These are phyloP conservation scores for Strobilomyces echinocephalus DNA, from an alignment of 768 basidiomycete species.

Conservation along the genomic window DNA sequence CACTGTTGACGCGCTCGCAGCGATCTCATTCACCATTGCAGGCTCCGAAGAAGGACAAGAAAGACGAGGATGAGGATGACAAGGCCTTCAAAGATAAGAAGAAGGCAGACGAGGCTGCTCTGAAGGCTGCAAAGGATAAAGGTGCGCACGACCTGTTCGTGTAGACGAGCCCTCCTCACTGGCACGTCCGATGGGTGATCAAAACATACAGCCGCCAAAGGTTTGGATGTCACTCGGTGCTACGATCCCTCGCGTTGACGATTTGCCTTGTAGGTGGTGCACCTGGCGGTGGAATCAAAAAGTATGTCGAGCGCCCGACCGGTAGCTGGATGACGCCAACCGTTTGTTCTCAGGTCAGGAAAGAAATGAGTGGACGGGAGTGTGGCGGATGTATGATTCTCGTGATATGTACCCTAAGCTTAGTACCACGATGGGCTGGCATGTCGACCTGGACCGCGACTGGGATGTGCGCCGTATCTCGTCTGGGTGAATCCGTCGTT, in stretches of 20 bases:
- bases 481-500: neutral
- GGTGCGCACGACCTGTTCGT: slow-evolving; percentile 39
- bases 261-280: slow-evolving; percentile 49
- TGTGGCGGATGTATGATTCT: neutral
- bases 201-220: slow-evolving; percentile 26
- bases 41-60: slow-evolving; percentile 82
- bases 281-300: slow-evolving; percentile 77
- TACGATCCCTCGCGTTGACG: slow-evolving; percentile 4
- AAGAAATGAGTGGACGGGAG: slow-evolving; percentile 50
- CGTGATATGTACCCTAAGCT: too few species aligned
- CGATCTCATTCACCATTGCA: slow-evolving; percentile 23
- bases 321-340: slow-evolving; percentile 4
- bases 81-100: slow-evolving; percentile 69
- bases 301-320: slow-evolving; percentile 45
- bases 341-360: slow-evolving; percentile 46
- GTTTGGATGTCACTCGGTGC: slow-evolving; percentile 12
- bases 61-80: slow-evolving; percentile 67
- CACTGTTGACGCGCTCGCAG: neutral
- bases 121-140: slow-evolving; percentile 69
- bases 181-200: neutral
- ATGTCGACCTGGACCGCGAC: slow-evolving; percentile 20
- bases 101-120: slow-evolving; percentile 67
- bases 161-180: neutral
- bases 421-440: slow-evolving; percentile 18
- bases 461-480: slow-evolving; percentile 25